Conservation (phyloP, 768 basidiomycete genomes). For the Ramaria sp. region DNA sequence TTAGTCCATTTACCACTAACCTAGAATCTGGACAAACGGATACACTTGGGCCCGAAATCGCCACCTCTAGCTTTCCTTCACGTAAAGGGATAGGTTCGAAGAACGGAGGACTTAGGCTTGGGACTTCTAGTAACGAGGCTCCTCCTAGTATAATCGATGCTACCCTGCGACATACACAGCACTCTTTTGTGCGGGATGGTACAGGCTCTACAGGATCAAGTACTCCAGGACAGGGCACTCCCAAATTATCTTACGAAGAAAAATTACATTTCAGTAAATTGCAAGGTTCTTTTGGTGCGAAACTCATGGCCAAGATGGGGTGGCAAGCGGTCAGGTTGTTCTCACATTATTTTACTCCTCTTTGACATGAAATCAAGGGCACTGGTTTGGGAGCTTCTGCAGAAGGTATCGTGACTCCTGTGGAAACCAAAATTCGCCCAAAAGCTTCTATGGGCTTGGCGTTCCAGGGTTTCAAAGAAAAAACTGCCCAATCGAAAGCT, state of each 20-base stretch:
- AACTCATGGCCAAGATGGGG: constrained; percentile 91
- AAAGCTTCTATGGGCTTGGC: constrained; percentile 76
- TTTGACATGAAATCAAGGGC: constrained; percentile 18
- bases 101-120: constrained; percentile 18
- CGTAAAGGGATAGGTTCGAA: constrained; percentile 18
- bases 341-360: not conserved
- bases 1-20: not conserved
- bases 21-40: not conserved
- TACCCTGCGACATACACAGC: constrained; percentile 24
- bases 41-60: not conserved
- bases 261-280: constrained; percentile 76
- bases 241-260: constrained; percentile 50
- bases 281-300: constrained; percentile 68
- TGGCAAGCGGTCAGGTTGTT: constrained; percentile 60
- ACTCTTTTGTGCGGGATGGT: constrained; percentile 46
- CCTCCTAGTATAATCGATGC: constrained; percentile 28
- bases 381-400: constrained; percentile 64
- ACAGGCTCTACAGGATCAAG: constrained; percentile 23
- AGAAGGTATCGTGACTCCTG: constrained; percentile 78
- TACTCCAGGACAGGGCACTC: constrained; percentile 31
- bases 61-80: not conserved
- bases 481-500: constrained; percentile 71
- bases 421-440: constrained; percentile 77
- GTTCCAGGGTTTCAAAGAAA: constrained; percentile 79
- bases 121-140: constrained; percentile 9